Evolutionary conservation across 163 green algal species (phyloP), one percentile per base, ranked within the genome.

Genomic region (Volvox carteri): DNA sequence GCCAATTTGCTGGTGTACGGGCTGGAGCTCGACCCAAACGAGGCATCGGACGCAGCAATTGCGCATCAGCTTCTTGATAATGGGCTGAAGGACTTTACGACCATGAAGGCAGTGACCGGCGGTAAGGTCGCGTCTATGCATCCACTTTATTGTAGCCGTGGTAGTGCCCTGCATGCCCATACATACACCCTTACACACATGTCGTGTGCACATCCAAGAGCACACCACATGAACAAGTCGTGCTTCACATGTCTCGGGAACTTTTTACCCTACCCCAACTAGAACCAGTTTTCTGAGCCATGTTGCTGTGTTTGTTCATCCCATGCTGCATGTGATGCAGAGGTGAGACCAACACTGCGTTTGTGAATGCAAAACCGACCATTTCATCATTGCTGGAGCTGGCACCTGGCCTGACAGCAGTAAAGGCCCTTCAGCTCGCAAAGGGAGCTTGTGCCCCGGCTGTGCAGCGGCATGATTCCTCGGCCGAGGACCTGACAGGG

Each of bases 41-140:
- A 68, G 58, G 19, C 14, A 30, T 68, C 58, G 58, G 58, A 68
- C 58, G 58, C 58, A 68, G 6, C 23, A 68, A 28, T 68, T 68
- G 58, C 58, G 11, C 58, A 68, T 33, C 58, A 68, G 58, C 58
- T 68, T 68, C 58, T 68, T 30, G 6, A 68, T 14, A 68, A 68
- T 68, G 58, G 23, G 23, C 19, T 68, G 58, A 68, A 68, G 18
- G 58, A 68, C 58, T 19, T 68, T 68, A 19, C 18, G 23, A 68
- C 58, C 23, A 19, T 68, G 23, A 68, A 68, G 58, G 11, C n/a
- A 30, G 58, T 68, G 58, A 68, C 58, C 58, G 58, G 58, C 58
- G 58, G 58, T 68, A 68, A 68, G 58, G 58, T 68, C 58, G 58
- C 58, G 19, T 58, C n/a, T n/a, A n/a, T n/a, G n/a, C n/a, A n/a